Evolutionary conservation across 805 yeast species (phyloP).

Genomic region (Limtongia smithiae): DNA sequence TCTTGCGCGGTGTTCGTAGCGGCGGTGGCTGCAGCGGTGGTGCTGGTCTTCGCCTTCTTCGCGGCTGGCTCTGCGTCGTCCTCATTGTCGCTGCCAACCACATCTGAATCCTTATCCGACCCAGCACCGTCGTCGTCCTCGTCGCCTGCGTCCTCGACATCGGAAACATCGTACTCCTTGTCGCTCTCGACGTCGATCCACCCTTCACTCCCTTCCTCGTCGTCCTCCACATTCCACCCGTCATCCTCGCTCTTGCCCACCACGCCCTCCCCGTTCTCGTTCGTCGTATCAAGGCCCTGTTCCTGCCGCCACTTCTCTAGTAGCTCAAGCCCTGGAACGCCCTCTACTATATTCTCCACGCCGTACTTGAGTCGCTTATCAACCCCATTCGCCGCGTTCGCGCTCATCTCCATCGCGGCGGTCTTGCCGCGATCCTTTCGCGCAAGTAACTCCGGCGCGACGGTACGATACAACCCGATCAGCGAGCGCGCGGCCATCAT

Average conservation of each 20-base stretch:
- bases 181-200: constrained; percentile 88
- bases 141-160: constrained; percentile 31
- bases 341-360: constrained; percentile 62
- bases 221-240: constrained; percentile 19
- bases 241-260: constrained; percentile 50
- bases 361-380: constrained; percentile 52
- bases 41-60: background rate
- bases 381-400: constrained; percentile 48
- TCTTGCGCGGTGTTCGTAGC: constrained; percentile 36
- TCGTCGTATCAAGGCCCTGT: constrained; percentile 53
- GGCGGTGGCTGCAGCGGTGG: constrained; percentile 3
- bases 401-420: constrained; percentile 77
- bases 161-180: constrained; percentile 40
- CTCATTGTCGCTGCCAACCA: constrained; percentile 4
- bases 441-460: constrained; percentile 92
- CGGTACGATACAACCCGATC: constrained; percentile 81
- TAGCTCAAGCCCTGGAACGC: constrained; percentile 87
- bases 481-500: constrained; percentile 90
- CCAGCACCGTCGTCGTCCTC: constrained; percentile 33
- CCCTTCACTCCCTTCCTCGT: constrained; percentile 50
- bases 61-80: background rate
- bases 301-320: constrained; percentile 79
- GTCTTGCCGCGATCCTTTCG: constrained; percentile 89
- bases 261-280: constrained; percentile 60
- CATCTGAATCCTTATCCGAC: constrained; percentile 29